Evolutionary conservation across 768 basidiomycete species (phyloP), one percentile per base, ranked within the genome.

Genomic region (Trametes cubensis): DNA sequence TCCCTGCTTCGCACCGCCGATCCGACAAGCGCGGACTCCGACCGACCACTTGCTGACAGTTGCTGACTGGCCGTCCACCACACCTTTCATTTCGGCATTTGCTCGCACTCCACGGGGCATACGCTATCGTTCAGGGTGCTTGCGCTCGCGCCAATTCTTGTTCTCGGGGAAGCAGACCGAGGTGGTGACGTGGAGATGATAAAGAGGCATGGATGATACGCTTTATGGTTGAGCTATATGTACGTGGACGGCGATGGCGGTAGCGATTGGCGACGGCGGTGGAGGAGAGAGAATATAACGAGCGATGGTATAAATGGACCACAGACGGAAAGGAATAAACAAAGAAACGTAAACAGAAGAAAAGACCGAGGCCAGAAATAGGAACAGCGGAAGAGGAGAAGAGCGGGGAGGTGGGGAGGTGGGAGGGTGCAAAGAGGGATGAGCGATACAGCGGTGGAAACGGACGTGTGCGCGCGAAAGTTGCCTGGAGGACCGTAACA

Each of bases 241-340:
- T 50, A 58, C 39, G 57, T 50, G 57, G 15, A 21, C 42, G 41
- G 41, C 40, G 17, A 30, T 15, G 54, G 25, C 54, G 14, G 54
- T 11, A 34, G 42, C 28, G 10, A 34, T 49, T 23, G 48, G 26
- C 48, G 48, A 28, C 48, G 10, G 26, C 26, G 23, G n/a, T 15
- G 42, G 42, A 13, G 45, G 49, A 25, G 45, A 23, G 58, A 50
- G 53, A 49, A 64, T 54, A 61, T 63, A 69, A 69, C 59, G 68
- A 69, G 68, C 63, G 68, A 66, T 69, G 68, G 63, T 69, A 69
- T 69, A 68, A 63, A 61, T 57, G 63, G 60, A 66, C 56, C 59
- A 53, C 56, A 26, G 55, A 60, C 55, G 45, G 56, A 49, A 58
- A 48, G 55, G 39, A 62, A 62, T 60, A 66, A 62, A 62, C 53